A percentile compares a stretch with the other conserved stretches of the same genome.
These are phyloP conservation scores for Pterocarpus macrocarpus DNA, from an alignment of 306 rosid species.

Conservation along the genomic window DNA sequence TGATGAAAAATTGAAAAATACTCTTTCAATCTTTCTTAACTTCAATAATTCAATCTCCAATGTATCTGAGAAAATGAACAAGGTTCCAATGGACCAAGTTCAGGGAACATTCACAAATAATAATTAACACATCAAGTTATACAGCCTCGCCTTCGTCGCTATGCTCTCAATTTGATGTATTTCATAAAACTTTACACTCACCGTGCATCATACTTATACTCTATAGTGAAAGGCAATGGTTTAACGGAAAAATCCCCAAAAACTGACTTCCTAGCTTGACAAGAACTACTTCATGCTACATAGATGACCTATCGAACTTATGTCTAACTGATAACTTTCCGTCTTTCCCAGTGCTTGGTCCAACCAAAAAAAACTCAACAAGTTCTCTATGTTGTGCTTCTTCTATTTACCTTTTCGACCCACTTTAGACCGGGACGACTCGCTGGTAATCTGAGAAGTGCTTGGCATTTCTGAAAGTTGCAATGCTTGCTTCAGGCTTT, in stretches of 20 bases:
- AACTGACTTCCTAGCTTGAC: conserved; percentile 41
- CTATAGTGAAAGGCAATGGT: conserved; percentile 22
- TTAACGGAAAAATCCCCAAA: conserved; percentile 25
- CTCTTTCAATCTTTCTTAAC: not conserved
- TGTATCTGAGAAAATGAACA: conserved; percentile 12
- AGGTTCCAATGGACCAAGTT: not conserved
- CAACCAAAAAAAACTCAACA: conserved; percentile 16
- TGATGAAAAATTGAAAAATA: not conserved
- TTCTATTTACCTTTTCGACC: conserved; percentile 52
- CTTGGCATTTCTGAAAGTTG: conserved; percentile 57
- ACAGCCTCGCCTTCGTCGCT: conserved; percentile 18
- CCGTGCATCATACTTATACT: not conserved
- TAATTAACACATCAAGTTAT: not conserved
- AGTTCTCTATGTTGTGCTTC: not conserved
- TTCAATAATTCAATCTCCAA: conserved; percentile 13
- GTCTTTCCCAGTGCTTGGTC: conserved; percentile 17
- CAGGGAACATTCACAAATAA: not conserved
- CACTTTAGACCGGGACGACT: conserved; percentile 58
- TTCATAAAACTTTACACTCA: not conserved
- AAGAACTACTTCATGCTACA: not conserved
- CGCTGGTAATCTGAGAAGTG: conserved; percentile 46
- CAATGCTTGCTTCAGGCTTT: conserved; percentile 74
- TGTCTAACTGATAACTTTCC: not conserved
- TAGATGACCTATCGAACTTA: conserved; percentile 31
- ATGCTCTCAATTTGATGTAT: conserved; percentile 11